phyloP scores from a whole-genome alignment of 2,329 filamentous ascomycete genomes.

The Colletotrichum chlorophyti region DNA sequence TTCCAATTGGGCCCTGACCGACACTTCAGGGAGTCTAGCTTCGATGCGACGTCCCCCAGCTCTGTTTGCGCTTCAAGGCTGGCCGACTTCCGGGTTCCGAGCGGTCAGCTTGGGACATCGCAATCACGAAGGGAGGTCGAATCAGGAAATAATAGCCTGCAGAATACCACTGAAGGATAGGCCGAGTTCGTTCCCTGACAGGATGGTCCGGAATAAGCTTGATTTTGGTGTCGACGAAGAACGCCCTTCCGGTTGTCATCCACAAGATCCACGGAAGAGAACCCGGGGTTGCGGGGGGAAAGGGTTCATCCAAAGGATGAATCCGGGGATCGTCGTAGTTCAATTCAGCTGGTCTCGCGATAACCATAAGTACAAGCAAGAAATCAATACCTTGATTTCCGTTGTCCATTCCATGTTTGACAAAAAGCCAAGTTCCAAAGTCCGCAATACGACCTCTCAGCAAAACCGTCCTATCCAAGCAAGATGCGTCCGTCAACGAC shows the following conservation, averaged over 20 bases:
- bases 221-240: too few species aligned
- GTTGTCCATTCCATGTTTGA: too few species aligned
- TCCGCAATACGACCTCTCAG: too few species aligned
- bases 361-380: not conserved
- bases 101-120: too few species aligned
- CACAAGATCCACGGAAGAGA: not conserved
- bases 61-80: not conserved
- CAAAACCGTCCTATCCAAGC: too few species aligned
- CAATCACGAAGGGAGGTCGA: not conserved
- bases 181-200: not conserved
- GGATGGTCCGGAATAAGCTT: not conserved
- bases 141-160: conserved; percentile 9
- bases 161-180: not conserved
- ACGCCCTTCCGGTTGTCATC: too few species aligned
- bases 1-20: not conserved
- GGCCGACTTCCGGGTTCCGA: conserved; percentile 5
- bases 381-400: too few species aligned
- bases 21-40: too few species aligned
- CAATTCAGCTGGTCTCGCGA: too few species aligned
- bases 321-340: not conserved
- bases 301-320: not conserved
- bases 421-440: not conserved
- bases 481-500: not conserved
- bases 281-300: not conserved
- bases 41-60: conserved; percentile 5